phyloP scores from a whole-genome alignment of 2,329 filamentous ascomycete species.

The Capronia epimyces region DNA sequence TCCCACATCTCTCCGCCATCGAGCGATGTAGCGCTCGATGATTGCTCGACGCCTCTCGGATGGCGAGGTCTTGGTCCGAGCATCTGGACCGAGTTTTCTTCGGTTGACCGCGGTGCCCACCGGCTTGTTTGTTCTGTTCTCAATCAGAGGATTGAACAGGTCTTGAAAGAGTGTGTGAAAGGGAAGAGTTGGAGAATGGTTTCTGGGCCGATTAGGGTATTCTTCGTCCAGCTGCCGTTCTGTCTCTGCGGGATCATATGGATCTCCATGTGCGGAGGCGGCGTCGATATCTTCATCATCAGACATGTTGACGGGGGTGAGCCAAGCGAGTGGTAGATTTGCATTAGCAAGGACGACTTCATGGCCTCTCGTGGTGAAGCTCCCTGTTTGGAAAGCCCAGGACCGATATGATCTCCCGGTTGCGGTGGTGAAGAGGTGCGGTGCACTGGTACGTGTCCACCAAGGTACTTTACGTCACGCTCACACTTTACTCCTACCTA shows the following conservation, averaged over 20 bases:
- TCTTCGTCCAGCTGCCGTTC: slow-evolving; percentile 49
- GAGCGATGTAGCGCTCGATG: slow-evolving; percentile 76
- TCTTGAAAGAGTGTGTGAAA: slow-evolving; percentile 73
- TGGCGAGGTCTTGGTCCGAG: slow-evolving; percentile 52
- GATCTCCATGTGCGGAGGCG: slow-evolving; percentile 3
- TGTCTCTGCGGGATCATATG: slow-evolving; percentile 7
- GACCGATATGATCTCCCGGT: too few species aligned
- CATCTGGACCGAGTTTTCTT: slow-evolving; percentile 55
- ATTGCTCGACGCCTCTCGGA: slow-evolving; percentile 75
- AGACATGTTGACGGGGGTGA: slow-evolving; percentile 10
- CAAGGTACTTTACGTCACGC: too few species aligned
- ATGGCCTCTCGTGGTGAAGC: too few species aligned
- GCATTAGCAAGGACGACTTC: too few species aligned
- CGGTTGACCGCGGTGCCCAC: slow-evolving; percentile 51
- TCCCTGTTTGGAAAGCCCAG: too few species aligned
- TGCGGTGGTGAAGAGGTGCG: too few species aligned
- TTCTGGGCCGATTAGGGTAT: slow-evolving; percentile 76
- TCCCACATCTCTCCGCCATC: slow-evolving; percentile 84
- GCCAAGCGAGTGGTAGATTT: too few species aligned
- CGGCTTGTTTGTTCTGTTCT: slow-evolving; percentile 75
- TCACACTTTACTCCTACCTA: too few species aligned
- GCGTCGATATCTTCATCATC: slow-evolving; percentile 17
- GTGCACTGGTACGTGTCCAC: too few species aligned
- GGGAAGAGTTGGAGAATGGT: slow-evolving; percentile 69
- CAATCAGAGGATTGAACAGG: slow-evolving; percentile 74